Base-by-base conservation (phyloP, 768 basidiomycete species). In the Termitomyces heimii region DNA sequence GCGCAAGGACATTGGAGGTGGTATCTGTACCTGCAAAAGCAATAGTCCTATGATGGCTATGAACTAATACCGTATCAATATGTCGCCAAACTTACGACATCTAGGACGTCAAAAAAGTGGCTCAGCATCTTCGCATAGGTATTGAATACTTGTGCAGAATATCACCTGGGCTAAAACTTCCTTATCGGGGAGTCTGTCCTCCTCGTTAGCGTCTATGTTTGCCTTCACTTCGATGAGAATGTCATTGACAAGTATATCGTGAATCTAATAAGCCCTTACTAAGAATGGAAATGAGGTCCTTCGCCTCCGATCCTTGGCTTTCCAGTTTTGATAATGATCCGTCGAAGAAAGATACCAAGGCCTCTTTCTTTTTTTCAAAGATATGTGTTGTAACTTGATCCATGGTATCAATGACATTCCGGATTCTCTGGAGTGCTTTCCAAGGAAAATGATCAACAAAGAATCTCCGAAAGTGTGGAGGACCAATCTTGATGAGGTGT, bases 1-100 rank as follows among this genome's bases (percentile, higher is more conserved):
- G 69, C 7, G 71, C 66, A 13, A 80, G 62, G 2, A 73, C 72
- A n/a, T 63, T 67, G 12, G 77, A 75, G 0, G 78, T 79, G 0
- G 77, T 79, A 59, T 79, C 78, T 57, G 72, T 74, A 1, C 71
- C 77, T 0, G 77, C 77, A 47, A 71, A 67, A 7, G 65, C 63
- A 20, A 71, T 56, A 5, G 62, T 66, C n/a, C 68, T 71, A 44
- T 1, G 10, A 29, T 50, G 34, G 22, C 32, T 16, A 24, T 50
- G 24, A 39, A 28, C 3, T 20, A 12, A 39, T 13, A 26, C 13
- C 10, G 7, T 39, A 34, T 12, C 12, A 28, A 28, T 13, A 28
- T 28, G 28, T 40, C 26, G 18, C 14, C 22, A 31, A 32, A 56
- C 60, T 46, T 52, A 60, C 62, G 62, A 58, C 51, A 63, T 63